Evolutionary conservation across 345 rosid species (phyloP).

Genomic region (Clarkia xantiana): DNA sequence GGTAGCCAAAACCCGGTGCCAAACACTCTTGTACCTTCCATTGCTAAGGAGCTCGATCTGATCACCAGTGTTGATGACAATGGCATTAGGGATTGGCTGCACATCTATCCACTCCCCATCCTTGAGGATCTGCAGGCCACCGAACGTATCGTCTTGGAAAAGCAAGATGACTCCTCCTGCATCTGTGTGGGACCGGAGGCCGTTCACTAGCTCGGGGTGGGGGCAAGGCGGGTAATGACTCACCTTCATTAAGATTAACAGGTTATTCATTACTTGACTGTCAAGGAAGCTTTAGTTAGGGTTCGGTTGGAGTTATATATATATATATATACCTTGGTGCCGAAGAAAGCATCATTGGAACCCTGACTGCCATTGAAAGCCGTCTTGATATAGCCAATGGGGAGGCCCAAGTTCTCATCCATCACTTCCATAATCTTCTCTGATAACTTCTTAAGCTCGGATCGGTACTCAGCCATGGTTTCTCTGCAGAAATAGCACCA

Average conservation of each 20-base stretch:
- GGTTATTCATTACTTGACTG: neutral
- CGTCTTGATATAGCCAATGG: conserved; percentile 43
- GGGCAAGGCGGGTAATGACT: conserved; percentile 98
- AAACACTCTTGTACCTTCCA: conserved; percentile 71
- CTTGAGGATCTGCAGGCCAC: conserved; percentile 79
- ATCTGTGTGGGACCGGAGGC: conserved; percentile 83
- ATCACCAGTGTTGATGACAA: conserved; percentile 82
- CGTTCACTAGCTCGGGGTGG: conserved; percentile 43
- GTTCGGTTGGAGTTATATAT: neutral
- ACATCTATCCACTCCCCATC: conserved; percentile 71
- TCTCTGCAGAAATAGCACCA: conserved; percentile 26
- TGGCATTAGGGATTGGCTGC: conserved; percentile 50
- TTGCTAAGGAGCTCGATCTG: conserved; percentile 84
- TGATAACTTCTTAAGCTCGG: conserved; percentile 54
- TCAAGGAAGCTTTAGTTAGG: neutral
- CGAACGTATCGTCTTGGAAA: conserved; percentile 64
- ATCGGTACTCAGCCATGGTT: conserved; percentile 55
- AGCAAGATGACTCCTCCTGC: conserved; percentile 80
- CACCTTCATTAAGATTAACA: conserved; percentile 9
- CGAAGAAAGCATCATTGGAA: too few species aligned
- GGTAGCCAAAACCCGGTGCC: conserved; percentile 58
- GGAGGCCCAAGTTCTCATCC: conserved; percentile 69
- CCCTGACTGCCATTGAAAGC: conserved; percentile 36
- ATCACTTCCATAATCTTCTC: conserved; percentile 61
- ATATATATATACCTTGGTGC: conserved; percentile 3